phyloP scores from a whole-genome alignment of 768 basidiomycete species.

The Hortiboletus flavorubellus region DNA sequence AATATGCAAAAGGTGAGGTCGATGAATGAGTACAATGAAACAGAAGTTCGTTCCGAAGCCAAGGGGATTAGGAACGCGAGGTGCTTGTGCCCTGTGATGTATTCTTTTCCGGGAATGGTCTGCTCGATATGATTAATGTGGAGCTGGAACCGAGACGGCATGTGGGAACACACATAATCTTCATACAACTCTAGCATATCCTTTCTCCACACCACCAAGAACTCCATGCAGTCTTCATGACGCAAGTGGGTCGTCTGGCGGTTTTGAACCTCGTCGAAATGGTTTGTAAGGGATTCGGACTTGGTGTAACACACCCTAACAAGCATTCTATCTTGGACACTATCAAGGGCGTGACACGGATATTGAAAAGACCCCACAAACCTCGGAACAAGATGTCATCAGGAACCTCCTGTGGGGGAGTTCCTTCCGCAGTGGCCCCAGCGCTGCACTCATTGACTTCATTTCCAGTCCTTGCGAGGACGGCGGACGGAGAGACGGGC shows the following conservation, averaged over 20 bases:
- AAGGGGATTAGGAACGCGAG: slow-evolving; percentile 80
- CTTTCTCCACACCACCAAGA: slow-evolving; percentile 80
- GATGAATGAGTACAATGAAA: slow-evolving; percentile 86
- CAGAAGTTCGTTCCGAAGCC: slow-evolving; percentile 51
- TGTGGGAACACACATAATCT: slow-evolving; percentile 62
- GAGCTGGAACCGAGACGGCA: not conserved
- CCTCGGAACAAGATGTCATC: slow-evolving; percentile 74
- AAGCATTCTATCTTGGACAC: slow-evolving; percentile 78
- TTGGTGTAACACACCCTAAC: slow-evolving; percentile 69
- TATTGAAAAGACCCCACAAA: slow-evolving; percentile 30
- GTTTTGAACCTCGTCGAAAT: slow-evolving; percentile 68
- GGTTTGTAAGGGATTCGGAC: slow-evolving; percentile 42
- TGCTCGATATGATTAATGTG: slow-evolving; percentile 26
- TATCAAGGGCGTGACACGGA: slow-evolving; percentile 12
- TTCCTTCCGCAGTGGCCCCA: slow-evolving; percentile 43
- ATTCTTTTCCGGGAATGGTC: slow-evolving; percentile 66
- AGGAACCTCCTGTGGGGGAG: slow-evolving; percentile 24
- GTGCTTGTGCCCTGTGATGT: slow-evolving; percentile 67
- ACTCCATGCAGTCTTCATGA: slow-evolving; percentile 75
- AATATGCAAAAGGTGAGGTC: slow-evolving; percentile 81
- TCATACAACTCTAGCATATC: slow-evolving; percentile 79
- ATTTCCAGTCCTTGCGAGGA: slow-evolving; percentile 58
- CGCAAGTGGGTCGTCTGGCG: slow-evolving; percentile 58
- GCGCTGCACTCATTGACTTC: slow-evolving; percentile 63
- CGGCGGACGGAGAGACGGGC: slow-evolving; percentile 57